Evolutionary conservation across 345 rosid genomes (phyloP), one percentile per base, ranked within the genome.

Genomic region (Mallotus nudiflorus): DNA sequence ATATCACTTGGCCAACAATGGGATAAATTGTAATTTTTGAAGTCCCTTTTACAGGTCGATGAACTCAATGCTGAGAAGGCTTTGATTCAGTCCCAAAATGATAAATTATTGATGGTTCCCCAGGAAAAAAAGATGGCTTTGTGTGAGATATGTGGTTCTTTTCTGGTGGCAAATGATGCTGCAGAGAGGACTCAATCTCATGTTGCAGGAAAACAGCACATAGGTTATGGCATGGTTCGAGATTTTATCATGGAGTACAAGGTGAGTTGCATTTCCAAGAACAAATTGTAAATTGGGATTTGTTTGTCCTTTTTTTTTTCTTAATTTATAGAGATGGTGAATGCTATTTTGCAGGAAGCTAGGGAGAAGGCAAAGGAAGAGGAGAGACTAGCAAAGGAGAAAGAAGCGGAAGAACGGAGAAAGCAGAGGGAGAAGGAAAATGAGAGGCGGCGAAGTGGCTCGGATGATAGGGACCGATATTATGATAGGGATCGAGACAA

Each of bases 101-200:
- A 90, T 66, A 95, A 95, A 80, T 80, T 85, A 19, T 66, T 85
- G 64, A 83, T 89, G 78, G 78, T 92, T 80, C 87, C 89, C 22
- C 99, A 90, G 75, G 99, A 95, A 87, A 95, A 92, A 80, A 95
- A 95, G 87, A 89, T 92, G 99, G 97, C 91, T 33, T 74, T 92
- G 65, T 92, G 99, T 74, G 98, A 96, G 87, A 85, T 88, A 53
- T 96, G 99, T 82, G 99, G 99, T 56, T 96, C 99, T 64, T 96
- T 96, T 83, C 87, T 96, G 9, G 87, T 96, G 51, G 98, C 99
- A 66, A 96, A 91, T 83, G 99, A 96, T 71, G 99, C 94, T 63
- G 87, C 82, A 40, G 98, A 96, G 82, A 92, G 99, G 80, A 91
- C 97, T 64, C 97, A 92, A 75, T 96, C 99, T 80, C 98, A 96